Base-by-base conservation (phyloP, 192 early-diverging fungal species). In the Chytriomyces sp. region DNA sequence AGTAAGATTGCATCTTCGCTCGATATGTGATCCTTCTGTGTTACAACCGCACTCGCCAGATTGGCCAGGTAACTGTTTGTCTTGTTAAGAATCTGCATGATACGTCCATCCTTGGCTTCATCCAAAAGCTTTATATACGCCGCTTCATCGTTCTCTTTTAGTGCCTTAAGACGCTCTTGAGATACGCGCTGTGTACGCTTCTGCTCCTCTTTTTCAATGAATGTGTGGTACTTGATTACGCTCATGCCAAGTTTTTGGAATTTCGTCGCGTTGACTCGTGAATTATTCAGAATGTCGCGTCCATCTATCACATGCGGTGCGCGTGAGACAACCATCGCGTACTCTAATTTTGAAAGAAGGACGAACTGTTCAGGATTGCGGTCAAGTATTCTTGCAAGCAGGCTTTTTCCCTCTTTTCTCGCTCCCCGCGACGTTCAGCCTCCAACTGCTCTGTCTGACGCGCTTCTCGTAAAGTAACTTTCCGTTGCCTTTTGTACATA, bases 81-180 rank as follows among this genome's bases (percentile, higher is more conserved):
- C 82, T 98, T 96, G 67, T 84, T 81, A 32, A 99, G 83, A 80
- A 99, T 78, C 64, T 94, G 92, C 36, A 91, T 90, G 65, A 99
- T 92, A 78, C 98, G 93, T 39, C 90, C 98, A 78, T 99, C 94
- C 82, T 99, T 99, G 40, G 91, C 91, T 83, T 94, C 81, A 78
- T 98, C 95, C 60, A 99, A 86, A 52, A 99, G 86, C 75, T 93
- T 92, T 75, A 98, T 81, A 77, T 99, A 99, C 0, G 94, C 94
- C 66, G 95, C 96, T 78, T 99, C 98, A 81, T 99, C 95, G 84
- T 97, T 94, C 55, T 90, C 93, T 84, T 93, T 95, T 72, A 99
- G 87, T 30, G 98, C 98, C 72, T 91, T 88, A 32, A 99, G 83
- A 94, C 98, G 94, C 84, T 99, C 98, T 77, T 93, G 89, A 4